Evolutionary conservation across 441 rosid genomes (phyloP).

Genomic region (Populus hybrid): DNA sequence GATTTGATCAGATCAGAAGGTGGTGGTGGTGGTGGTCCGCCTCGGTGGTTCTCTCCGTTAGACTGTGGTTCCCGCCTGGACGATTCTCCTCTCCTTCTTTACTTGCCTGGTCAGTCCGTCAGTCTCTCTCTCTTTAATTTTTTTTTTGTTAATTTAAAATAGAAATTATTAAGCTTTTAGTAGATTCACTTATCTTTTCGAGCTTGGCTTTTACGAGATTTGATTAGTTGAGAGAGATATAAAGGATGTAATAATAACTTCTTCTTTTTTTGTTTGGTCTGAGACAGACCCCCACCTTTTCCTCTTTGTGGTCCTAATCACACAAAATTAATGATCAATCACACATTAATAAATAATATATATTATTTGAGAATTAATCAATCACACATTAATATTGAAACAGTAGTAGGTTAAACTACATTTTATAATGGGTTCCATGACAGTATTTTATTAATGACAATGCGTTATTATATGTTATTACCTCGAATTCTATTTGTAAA

Average conservation of each 20-base stretch:
- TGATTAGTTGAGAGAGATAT: background rate
- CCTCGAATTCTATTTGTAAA: no score
- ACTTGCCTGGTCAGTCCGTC: constrained; percentile 50
- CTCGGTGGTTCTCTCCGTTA: constrained; percentile 84
- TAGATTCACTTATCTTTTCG: background rate
- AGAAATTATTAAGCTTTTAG: background rate
- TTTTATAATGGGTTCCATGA: no score
- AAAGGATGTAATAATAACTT: background rate
- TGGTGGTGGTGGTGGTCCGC: constrained; percentile 47
- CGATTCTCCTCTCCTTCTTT: constrained; percentile 68
- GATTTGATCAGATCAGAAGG: constrained; percentile 41
- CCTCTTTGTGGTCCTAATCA: background rate
- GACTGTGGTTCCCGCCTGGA: constrained; percentile 43
- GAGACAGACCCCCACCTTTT: background rate
- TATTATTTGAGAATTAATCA: no score
- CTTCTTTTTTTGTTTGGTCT: background rate
- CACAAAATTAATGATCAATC: background rate
- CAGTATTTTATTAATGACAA: no score
- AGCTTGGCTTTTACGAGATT: background rate
- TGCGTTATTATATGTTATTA: no score
- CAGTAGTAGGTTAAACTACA: background rate
- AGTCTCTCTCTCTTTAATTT: background rate
- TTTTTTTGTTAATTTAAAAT: background rate
- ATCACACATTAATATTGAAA: background rate
- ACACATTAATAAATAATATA: no score